These are phyloP conservation scores for Phalaenopsis equestris DNA, from an alignment of 106 monocot genomes.

Conservation along the genomic window DNA sequence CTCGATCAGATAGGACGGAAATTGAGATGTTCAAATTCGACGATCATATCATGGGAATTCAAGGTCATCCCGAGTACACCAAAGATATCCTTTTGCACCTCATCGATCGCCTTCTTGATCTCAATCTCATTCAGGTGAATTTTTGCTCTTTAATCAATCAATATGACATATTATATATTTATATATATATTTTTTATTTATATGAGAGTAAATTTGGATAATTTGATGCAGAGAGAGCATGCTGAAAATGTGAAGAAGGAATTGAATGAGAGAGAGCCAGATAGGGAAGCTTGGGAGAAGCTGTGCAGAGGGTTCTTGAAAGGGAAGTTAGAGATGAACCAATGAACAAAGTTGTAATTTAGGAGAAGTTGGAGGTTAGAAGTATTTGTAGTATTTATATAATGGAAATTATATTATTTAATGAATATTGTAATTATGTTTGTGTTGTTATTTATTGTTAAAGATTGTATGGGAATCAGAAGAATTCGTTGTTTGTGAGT, in stretches of 20 bases:
- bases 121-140: slow-evolving; percentile 22
- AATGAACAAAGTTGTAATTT: slow-evolving; percentile 8
- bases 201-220: not conserved
- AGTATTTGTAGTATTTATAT: no score
- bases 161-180: no score
- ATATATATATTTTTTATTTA: no score
- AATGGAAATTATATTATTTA: no score
- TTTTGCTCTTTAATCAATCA: not conserved
- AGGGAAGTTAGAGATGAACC: slow-evolving; percentile 8
- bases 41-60: slow-evolving; percentile 41
- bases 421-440: no score
- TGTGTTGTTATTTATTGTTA: no score
- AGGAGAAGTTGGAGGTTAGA: no score
- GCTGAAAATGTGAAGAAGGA: slow-evolving; percentile 35
- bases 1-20: slow-evolving; percentile 33
- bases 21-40: slow-evolving; percentile 33
- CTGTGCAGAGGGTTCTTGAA: slow-evolving; percentile 52
- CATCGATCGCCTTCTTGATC: slow-evolving; percentile 17
- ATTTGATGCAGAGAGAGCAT: slow-evolving; percentile 22
- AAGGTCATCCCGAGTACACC: slow-evolving; percentile 53
- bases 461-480: no score
- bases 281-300: slow-evolving; percentile 39
- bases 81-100: slow-evolving; percentile 34
- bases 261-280: slow-evolving; percentile 21
- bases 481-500: no score